Evolutionary conservation across 495 filamentous ascomycete genomes (phyloP).

Genomic region (Opeltia flavorubescens): DNA sequence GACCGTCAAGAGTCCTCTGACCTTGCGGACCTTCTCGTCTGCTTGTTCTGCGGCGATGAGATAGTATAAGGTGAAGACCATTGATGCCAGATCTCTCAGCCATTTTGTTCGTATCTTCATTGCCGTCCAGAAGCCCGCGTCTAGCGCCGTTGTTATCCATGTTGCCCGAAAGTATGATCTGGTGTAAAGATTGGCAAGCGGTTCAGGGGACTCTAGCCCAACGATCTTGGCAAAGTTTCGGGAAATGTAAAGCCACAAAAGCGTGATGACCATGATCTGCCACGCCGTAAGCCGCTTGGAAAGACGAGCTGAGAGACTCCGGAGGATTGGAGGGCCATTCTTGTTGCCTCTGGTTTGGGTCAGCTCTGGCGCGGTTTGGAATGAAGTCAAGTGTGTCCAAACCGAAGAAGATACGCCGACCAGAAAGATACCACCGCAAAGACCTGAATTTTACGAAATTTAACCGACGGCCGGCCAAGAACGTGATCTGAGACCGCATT

Average conservation of each 20-base stretch:
- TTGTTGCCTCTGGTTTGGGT: conserved; percentile 51
- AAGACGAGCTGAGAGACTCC: conserved; percentile 56
- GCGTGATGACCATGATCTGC: conserved; percentile 77
- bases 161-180: conserved; percentile 94
- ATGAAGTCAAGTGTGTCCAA: conserved; percentile 13
- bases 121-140: conserved; percentile 96
- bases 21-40: conserved; percentile 92
- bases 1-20: conserved; percentile 71
- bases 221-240: conserved; percentile 89
- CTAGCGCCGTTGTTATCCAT: conserved; percentile 88
- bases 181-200: conserved; percentile 85
- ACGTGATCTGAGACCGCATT: conserved; percentile 54
- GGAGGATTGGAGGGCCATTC: conserved; percentile 71
- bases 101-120: conserved; percentile 80
- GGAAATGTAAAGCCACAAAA: conserved; percentile 80
- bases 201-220: conserved; percentile 83
- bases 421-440: conserved; percentile 82
- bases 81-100: conserved; percentile 65
- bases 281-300: conserved; percentile 62
- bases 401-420: conserved; percentile 71
- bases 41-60: conserved; percentile 84
- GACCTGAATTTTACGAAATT: conserved; percentile 87
- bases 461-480: conserved; percentile 75
- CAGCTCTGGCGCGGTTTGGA: neutral
- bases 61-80: conserved; percentile 80